Conservation (phyloP, 2,329 filamentous ascomycete species). For the Emericellopsis atlantica region DNA sequence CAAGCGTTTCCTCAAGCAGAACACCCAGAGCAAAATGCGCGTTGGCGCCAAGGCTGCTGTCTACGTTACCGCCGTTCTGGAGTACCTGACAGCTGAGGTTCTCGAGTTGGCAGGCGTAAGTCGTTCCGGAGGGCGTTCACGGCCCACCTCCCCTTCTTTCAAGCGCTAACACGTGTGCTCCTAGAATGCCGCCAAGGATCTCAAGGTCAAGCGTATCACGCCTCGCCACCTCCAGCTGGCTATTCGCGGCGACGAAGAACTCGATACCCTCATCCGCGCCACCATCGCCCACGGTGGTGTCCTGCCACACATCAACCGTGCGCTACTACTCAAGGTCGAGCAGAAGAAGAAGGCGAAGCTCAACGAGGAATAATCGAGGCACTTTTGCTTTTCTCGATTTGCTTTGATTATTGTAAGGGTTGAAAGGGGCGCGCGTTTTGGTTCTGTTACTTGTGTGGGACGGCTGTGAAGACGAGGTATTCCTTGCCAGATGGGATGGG, state of each 20-base stretch:
- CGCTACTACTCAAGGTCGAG: conserved; percentile 87
- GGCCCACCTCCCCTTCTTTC: background rate
- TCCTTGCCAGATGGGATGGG: too few species aligned
- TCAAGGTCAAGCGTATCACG: conserved; percentile 99
- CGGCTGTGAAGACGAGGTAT: too few species aligned
- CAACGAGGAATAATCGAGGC: conserved; percentile 18
- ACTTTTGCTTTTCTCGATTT: too few species aligned
- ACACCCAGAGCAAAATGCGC: conserved; percentile 99
- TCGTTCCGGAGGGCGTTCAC: conserved; percentile 11
- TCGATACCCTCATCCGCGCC: conserved; percentile 92
- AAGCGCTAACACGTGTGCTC: background rate
- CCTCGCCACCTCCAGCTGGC: conserved; percentile 95
- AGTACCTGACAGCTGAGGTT: conserved; percentile 96
- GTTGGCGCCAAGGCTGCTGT: conserved; percentile 97
- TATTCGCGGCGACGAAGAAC: conserved; percentile 95
- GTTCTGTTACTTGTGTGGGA: too few species aligned
- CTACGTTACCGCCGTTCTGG: conserved; percentile 94
- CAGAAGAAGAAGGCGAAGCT: conserved; percentile 81
- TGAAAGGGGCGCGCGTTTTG: too few species aligned
- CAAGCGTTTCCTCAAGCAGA: conserved; percentile 98
- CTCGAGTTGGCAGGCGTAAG: conserved; percentile 85
- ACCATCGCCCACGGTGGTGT: conserved; percentile 99
- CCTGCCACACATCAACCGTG: conserved; percentile 96
- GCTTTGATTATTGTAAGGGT: too few species aligned
- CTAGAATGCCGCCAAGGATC: conserved; percentile 93